These are phyloP conservation scores for Trichoderma sp. DNA, from an alignment of 2,329 filamentous ascomycete genomes.

Conservation along the genomic window DNA sequence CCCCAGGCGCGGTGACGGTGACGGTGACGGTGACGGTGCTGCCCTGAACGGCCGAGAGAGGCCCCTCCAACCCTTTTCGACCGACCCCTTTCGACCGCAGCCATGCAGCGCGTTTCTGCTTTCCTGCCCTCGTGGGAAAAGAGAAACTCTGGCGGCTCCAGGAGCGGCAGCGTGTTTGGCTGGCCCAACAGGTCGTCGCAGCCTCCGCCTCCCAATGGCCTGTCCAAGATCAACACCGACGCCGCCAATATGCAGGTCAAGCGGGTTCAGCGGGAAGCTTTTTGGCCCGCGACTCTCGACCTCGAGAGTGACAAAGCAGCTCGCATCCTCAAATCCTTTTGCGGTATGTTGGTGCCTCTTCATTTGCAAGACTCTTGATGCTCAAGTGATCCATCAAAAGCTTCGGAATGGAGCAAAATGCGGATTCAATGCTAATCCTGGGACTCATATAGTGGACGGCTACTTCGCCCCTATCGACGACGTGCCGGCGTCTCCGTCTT, in stretches of 20 bases:
- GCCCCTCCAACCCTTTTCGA: conserved; percentile 24
- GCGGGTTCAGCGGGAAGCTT: conserved; percentile 57
- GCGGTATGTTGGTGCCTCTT: conserved; percentile 52
- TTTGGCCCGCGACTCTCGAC: conserved; percentile 82
- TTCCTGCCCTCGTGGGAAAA: conserved; percentile 47
- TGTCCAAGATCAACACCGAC: conserved; percentile 35
- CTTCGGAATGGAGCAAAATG: background rate
- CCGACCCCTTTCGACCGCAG: conserved; percentile 21
- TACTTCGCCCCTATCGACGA: conserved; percentile 46
- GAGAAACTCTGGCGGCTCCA: conserved; percentile 36
- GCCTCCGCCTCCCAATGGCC: conserved; percentile 22
- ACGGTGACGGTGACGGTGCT: conserved; percentile 7
- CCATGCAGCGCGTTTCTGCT: conserved; percentile 45
- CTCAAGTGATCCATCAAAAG: background rate
- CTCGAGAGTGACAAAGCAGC: conserved; percentile 90
- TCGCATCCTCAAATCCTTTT: conserved; percentile 85
- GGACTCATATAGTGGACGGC: conserved; percentile 47
- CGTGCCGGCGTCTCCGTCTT: conserved; percentile 29
- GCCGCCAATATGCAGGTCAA: conserved; percentile 32
- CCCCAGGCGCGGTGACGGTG: conserved; percentile 28
- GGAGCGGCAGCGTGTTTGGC: conserved; percentile 37
- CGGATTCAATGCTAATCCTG: background rate
- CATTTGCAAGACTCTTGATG: background rate
- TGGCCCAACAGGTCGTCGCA: conserved; percentile 43
- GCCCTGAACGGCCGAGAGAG: conserved; percentile 31